These are phyloP conservation scores for Alternaria sp. DNA, from an alignment of 2,329 filamentous ascomycete species.

Conservation along the genomic window DNA sequence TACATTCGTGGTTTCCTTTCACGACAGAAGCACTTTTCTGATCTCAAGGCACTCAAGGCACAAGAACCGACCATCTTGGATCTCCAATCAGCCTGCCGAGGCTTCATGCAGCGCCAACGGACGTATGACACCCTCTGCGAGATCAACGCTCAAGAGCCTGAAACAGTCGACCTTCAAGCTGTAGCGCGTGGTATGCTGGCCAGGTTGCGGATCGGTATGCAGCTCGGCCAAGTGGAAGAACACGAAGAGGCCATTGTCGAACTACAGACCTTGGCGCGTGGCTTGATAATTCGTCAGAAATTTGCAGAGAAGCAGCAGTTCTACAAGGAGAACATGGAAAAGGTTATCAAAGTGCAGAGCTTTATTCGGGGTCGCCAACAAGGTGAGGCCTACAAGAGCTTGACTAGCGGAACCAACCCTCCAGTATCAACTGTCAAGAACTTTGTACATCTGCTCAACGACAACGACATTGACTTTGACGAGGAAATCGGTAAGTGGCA, in stretches of 20 bases:
- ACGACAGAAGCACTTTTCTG: conserved; percentile 54
- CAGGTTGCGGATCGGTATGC: conserved; percentile 75
- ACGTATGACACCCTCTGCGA: conserved; percentile 72
- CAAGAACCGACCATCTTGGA: conserved; percentile 66
- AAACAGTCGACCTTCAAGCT: conserved; percentile 76
- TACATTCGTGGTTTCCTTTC: conserved; percentile 59
- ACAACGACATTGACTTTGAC: conserved; percentile 98
- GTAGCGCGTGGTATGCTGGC: conserved; percentile 81
- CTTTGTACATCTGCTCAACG: conserved; percentile 96
- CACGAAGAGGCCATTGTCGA: conserved; percentile 80
- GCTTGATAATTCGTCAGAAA: conserved; percentile 73
- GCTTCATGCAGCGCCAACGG: conserved; percentile 69
- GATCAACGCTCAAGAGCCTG: conserved; percentile 72
- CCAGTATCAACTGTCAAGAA: conserved; percentile 97
- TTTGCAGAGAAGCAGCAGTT: conserved; percentile 88
- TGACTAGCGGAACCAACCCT: conserved; percentile 95
- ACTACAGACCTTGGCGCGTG: conserved; percentile 78
- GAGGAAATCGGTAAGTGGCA: conserved; percentile 76
- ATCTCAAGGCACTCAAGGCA: conserved; percentile 64
- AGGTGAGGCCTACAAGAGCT: conserved; percentile 96
- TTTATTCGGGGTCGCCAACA: conserved; percentile 95
- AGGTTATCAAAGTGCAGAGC: conserved; percentile 98
- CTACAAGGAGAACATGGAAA: conserved; percentile 97
- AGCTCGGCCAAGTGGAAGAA: conserved; percentile 80
- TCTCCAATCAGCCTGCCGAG: conserved; percentile 74